These are phyloP conservation scores for Blastocystis sp. DNA, from an alignment of 352 stramenopile genomes.

Conservation along the genomic window DNA sequence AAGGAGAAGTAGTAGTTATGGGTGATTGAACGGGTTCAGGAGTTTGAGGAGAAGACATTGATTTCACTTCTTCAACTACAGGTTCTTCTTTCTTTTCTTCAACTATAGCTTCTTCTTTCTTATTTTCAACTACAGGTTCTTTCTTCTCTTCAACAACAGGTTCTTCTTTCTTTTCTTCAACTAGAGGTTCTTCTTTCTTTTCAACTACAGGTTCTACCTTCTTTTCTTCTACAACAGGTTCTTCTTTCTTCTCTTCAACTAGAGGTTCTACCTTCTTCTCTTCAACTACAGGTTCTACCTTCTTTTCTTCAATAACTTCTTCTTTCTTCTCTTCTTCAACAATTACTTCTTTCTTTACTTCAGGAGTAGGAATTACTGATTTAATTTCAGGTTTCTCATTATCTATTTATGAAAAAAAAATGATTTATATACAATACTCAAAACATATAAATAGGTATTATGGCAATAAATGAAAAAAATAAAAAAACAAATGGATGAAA, in stretches of 20 bases:
- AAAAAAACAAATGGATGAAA: no score
- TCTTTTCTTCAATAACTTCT: neutral
- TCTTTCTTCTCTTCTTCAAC: neutral
- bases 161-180: neutral
- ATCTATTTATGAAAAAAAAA: no score
- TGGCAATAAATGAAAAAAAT: no score
- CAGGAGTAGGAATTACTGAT: no score
- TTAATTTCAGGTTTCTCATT: no score
- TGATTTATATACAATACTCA: no score
- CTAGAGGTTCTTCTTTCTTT: neutral
- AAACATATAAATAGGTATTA: no score
- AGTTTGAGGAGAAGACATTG: neutral
- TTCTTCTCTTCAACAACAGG: neutral
- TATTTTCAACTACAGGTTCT: neutral
- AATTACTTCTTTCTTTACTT: neutral
- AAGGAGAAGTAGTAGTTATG: neutral
- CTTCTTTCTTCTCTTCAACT: neutral
- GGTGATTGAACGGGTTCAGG: neutral
- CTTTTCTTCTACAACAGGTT: neutral
- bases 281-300: neutral
- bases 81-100: neutral
- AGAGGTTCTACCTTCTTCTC: neutral
- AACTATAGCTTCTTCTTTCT: neutral
- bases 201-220: neutral
- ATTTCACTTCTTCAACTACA: neutral